Conservation (phyloP, 345 rosid genomes). For the Corchorus capsularis region DNA sequence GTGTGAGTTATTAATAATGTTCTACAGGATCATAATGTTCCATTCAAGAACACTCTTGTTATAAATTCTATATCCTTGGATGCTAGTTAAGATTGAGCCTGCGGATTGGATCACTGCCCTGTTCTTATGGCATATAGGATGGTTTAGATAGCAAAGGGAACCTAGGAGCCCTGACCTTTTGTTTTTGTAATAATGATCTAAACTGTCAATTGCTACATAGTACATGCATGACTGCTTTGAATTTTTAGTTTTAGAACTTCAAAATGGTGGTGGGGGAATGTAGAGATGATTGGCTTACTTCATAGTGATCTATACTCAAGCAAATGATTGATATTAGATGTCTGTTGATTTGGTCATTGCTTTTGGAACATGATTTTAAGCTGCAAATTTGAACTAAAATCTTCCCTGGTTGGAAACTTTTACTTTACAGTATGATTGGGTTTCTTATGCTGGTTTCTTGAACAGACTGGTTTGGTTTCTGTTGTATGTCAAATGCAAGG, state of each 20-base stretch:
- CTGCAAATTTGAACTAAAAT: background rate
- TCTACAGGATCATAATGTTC: too few species aligned
- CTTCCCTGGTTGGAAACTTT: conserved; percentile 1
- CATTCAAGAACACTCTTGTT: too few species aligned
- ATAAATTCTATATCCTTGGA: background rate
- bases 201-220: background rate
- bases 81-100: conserved; percentile 1
- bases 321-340: conserved; percentile 10
- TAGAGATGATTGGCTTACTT: background rate
- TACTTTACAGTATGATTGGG: background rate
- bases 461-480: conserved; percentile 76
- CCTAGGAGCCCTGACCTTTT: background rate
- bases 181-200: background rate
- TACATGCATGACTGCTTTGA: background rate
- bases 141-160: background rate
- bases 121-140: background rate
- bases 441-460: conserved; percentile 70
- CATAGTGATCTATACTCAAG: background rate
- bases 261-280: too few species aligned
- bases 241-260: background rate
- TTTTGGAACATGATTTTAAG: background rate
- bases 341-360: conserved; percentile 10
- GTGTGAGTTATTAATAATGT: too few species aligned
- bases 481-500: conserved; percentile 84
- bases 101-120: background rate